Base-by-base conservation (phyloP, 2,329 filamentous ascomycete genomes). In the Penicillium palitans region DNA sequence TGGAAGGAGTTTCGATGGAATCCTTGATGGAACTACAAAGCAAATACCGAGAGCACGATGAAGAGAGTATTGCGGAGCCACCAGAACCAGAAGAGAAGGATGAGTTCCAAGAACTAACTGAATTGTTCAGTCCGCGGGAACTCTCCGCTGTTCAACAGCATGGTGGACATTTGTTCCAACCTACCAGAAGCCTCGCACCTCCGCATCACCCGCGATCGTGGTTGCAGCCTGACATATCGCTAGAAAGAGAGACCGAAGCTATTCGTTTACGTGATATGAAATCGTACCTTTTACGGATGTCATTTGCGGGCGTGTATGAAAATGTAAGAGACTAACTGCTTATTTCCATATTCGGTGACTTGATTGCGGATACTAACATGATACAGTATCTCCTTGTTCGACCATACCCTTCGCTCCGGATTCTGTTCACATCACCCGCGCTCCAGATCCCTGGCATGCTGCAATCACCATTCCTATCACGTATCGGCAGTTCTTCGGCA, bases 101-200 rank as follows among this genome's bases (percentile, higher is more conserved):
- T 57, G 84, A 87, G 64, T 87, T 91, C 59, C 82, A 84, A 52
- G 81, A 87, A 44, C 76, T 92, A 29, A 84, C 81, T 53, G 87
- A 90, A 66, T 87, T 90, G 81, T 84, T 92, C 69, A 90, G 87
- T 56, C 79, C 84, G 12, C 73, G 80, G 1, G 90, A 92, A 70
- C 74, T 91, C 5, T 84, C 86, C 46, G 86, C 83, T 0, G 84
- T 90, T 0, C 81, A 86, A 2, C 82, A 80, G 55, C 80, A 78
- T 55, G 89, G 88, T 13, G 88, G 89, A 1, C 79, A 80, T 10
- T 70, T 77, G 9, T 74, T 70, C 66, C 71, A 71, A 31, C 69
- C 62, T 1, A n/a, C 61, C 4, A 53, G 55, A 35, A 58, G 39
- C n/a, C 27, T 52, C 12, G 25, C 49, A 19, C 50, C 51, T 15